Evolutionary conservation across 1,139 yeast genomes (phyloP).

Genomic region (Pichia sp.): DNA sequence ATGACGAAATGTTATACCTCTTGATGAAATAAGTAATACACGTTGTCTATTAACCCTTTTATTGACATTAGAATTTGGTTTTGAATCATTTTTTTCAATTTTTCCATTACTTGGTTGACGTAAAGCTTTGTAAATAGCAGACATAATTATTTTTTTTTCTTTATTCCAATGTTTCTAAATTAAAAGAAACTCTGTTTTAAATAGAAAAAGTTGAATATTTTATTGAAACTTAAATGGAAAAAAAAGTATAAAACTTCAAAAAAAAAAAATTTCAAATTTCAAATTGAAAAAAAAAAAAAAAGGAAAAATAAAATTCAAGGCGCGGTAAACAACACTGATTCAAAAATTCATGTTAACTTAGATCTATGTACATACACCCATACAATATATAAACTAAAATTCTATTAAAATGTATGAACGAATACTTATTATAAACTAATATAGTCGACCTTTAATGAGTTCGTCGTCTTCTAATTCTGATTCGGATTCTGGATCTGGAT

Average conservation of each 20-base stretch:
- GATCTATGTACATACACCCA: too few species aligned
- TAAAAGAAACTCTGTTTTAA: background rate
- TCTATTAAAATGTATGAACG: too few species aligned
- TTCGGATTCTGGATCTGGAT: background rate
- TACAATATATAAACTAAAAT: too few species aligned
- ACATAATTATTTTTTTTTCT: constrained; percentile 28
- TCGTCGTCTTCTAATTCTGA: too few species aligned
- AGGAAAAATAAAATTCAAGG: background rate
- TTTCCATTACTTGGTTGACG: constrained; percentile 35
- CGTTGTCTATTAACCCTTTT: constrained; percentile 69
- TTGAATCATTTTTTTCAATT: constrained; percentile 18
- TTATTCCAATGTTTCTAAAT: too few species aligned
- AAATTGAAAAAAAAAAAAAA: background rate
- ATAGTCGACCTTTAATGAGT: too few species aligned
- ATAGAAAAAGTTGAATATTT: background rate
- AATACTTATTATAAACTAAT: too few species aligned
- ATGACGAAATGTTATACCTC: constrained; percentile 93
- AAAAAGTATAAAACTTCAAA: background rate
- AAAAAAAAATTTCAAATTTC: background rate
- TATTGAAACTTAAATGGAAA: background rate
- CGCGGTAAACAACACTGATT: background rate
- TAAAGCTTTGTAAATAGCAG: constrained; percentile 59
- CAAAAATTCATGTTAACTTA: too few species aligned
- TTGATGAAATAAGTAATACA: constrained; percentile 80
- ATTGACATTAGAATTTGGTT: background rate